Evolutionary conservation across 2,329 filamentous ascomycete genomes (phyloP).

Genomic region (Westerdykella aurantiaca): DNA sequence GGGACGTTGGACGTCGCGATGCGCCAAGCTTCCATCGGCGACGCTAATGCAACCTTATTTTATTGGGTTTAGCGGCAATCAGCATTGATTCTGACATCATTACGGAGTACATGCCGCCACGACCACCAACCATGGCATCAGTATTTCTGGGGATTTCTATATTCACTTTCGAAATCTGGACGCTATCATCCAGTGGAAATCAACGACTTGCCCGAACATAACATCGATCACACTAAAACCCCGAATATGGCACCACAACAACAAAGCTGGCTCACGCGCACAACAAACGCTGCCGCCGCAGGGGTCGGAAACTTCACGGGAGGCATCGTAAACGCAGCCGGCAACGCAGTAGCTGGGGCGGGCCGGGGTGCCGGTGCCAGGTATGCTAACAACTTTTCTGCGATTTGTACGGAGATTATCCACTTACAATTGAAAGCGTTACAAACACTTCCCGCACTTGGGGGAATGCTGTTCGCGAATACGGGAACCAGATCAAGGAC

Average conservation of each 20-base stretch:
- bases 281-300: constrained; percentile 39
- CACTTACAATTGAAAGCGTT: constrained; percentile 27
- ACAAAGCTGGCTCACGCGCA: constrained; percentile 44
- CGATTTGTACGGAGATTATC: constrained; percentile 1
- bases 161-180: constrained; percentile 1
- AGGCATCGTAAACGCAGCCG: constrained; percentile 40
- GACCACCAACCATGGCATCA: background rate
- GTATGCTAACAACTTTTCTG: constrained; percentile 18
- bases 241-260: constrained; percentile 23
- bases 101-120: no score
- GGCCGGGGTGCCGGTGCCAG: constrained; percentile 41
- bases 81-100: constrained; percentile 11
- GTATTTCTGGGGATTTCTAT: no score
- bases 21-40: background rate
- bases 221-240: background rate
- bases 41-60: constrained; percentile 23
- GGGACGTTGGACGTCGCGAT: no score
- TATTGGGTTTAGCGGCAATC: constrained; percentile 10
- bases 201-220: background rate
- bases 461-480: constrained; percentile 46
- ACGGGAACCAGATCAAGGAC: constrained; percentile 48
- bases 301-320: constrained; percentile 43
- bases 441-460: constrained; percentile 42
- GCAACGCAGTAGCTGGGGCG: constrained; percentile 44
- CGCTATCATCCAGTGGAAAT: background rate